Evolutionary conservation across 1,284 basidiomycete species (phyloP).

Genomic region (Leccinum solheimii): DNA sequence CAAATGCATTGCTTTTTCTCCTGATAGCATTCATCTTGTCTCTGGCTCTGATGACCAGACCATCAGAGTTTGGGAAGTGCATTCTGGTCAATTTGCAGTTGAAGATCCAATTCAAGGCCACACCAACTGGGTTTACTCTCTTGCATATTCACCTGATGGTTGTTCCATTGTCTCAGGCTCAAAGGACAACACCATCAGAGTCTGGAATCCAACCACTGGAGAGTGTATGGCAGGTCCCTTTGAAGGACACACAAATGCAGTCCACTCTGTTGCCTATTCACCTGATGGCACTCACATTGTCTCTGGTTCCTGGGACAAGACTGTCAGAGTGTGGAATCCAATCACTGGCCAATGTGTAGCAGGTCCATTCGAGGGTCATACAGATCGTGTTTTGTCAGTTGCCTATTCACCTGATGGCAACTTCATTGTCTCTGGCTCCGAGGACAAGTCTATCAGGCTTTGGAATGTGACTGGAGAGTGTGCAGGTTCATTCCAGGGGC

Average conservation of each 20-base stretch:
- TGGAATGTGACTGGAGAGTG: constrained; percentile 21
- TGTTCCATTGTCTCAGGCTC: constrained; percentile 19
- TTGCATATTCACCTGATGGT: constrained; percentile 22
- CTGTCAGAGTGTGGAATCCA: constrained; percentile 23
- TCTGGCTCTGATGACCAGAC: constrained; percentile 13
- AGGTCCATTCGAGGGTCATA: constrained; percentile 21
- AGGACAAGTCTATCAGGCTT: constrained; percentile 19
- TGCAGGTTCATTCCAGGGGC: constrained; percentile 20
- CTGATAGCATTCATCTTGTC: constrained; percentile 18
- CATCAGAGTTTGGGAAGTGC: constrained; percentile 13
- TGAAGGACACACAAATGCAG: neutral
- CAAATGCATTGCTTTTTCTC: constrained; percentile 15
- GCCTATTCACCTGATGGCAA: constrained; percentile 24
- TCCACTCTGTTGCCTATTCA: constrained; percentile 10
- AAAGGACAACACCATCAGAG: constrained; percentile 13
- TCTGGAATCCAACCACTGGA: neutral
- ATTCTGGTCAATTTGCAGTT: constrained; percentile 5
- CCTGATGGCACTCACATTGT: constrained; percentile 13
- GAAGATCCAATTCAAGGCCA: constrained; percentile 11
- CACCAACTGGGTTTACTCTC: neutral
- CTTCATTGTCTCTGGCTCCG: constrained; percentile 20
- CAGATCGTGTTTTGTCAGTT: constrained; percentile 11
- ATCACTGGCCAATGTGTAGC: constrained; percentile 18
- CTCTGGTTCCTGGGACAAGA: constrained; percentile 22
- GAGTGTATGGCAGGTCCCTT: neutral